phyloP scores from a whole-genome alignment of 352 stramenopile species.

The Globisporangium spinosum region DNA sequence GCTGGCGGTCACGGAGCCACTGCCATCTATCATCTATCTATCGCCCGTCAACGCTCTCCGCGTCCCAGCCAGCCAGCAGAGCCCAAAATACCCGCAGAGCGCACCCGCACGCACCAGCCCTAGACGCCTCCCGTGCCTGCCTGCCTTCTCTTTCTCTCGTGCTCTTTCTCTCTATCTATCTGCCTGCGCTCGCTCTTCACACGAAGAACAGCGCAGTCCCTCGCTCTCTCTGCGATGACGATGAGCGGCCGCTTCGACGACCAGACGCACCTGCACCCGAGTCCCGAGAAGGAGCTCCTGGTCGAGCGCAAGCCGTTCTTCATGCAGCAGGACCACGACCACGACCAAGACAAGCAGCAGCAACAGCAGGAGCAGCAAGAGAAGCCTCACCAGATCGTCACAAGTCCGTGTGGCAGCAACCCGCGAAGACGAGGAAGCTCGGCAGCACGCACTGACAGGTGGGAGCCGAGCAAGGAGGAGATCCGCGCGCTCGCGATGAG shows the following conservation, averaged over 20 bases:
- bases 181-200: background rate
- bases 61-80: background rate
- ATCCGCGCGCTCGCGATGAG: conserved; percentile 34
- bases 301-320: background rate
- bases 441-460: background rate
- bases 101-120: background rate
- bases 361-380: background rate
- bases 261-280: conserved; percentile 1
- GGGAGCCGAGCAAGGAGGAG: conserved; percentile 34
- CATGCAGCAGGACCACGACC: conserved; percentile 1
- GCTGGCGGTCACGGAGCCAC: background rate
- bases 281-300: conserved; percentile 7
- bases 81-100: conserved; percentile 3
- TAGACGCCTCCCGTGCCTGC: background rate
- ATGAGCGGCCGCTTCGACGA: conserved; percentile 2
- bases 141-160: background rate
- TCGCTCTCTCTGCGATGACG: conserved; percentile 6
- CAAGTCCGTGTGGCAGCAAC: background rate
- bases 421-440: background rate
- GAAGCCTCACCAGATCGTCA: background rate
- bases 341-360: background rate
- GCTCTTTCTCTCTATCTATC: background rate
- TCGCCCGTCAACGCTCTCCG: background rate
- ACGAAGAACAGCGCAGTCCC: background rate
- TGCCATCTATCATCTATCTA: background rate